Percentiles rank a stretch among this genome's conserved stretches.
Conservation (phyloP, 345 rosid species). For the Barbarea vulgaris region DNA sequence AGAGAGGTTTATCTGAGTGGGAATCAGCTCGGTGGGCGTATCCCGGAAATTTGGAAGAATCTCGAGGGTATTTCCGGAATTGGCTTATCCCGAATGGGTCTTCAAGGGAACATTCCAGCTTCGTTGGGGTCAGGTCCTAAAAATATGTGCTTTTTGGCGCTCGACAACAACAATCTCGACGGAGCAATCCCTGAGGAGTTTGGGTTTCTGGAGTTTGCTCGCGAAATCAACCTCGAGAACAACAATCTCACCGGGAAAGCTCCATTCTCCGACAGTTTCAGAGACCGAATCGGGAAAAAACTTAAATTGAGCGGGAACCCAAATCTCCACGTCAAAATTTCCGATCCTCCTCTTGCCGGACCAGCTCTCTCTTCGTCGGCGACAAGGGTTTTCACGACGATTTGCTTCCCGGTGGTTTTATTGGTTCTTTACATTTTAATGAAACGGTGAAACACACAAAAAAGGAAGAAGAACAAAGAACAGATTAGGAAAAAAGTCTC, state of each 20-base stretch:
- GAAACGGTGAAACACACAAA: background rate
- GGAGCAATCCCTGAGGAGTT: conserved; percentile 59
- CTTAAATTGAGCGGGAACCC: conserved; percentile 59
- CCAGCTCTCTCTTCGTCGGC: conserved; percentile 18
- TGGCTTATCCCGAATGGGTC: conserved; percentile 58
- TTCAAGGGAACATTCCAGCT: conserved; percentile 56
- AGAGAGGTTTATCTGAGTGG: conserved; percentile 64
- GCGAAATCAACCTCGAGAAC: conserved; percentile 67
- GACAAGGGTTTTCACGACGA: background rate
- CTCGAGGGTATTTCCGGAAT: conserved; percentile 54
- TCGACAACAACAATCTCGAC: conserved; percentile 62
- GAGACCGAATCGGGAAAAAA: conserved; percentile 48
- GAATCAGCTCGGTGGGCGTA: conserved; percentile 57
- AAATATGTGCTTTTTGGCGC: conserved; percentile 51
- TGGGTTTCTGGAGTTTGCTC: conserved; percentile 41
- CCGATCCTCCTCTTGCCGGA: conserved; percentile 29
- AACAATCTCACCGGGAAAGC: conserved; percentile 61
- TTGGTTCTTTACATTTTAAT: conserved; percentile 19
- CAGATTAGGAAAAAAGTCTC: background rate
- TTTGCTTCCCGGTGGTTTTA: background rate
- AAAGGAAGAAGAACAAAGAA: conserved; percentile 1
- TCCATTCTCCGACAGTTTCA: conserved; percentile 52
- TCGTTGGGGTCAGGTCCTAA: conserved; percentile 53
- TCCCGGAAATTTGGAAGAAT: conserved; percentile 64
- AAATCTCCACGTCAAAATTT: background rate